A percentile compares a stretch with the other conserved stretches of the same genome.
Conservation (phyloP, 352 stramenopile species). For the Globisporangium ultimum region DNA sequence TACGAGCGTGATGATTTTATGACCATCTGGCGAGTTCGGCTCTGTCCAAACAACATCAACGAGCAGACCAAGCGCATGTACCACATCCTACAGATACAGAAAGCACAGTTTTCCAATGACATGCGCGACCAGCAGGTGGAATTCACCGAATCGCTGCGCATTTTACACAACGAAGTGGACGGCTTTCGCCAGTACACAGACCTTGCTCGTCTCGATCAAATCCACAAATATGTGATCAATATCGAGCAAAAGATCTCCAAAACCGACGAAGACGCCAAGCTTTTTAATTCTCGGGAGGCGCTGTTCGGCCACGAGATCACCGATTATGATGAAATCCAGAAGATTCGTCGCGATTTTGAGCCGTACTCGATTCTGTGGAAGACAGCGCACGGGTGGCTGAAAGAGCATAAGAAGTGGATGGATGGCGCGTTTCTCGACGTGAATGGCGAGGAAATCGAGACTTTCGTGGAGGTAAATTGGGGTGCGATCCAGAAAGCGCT, state of each 20-base stretch:
- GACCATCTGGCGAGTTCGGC: conserved; percentile 85
- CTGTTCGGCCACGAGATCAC: conserved; percentile 88
- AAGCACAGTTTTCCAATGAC: conserved; percentile 79
- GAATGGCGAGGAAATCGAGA: conserved; percentile 91
- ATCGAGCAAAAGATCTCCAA: conserved; percentile 88
- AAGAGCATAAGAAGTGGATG: conserved; percentile 92
- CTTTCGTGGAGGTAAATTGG: conserved; percentile 83
- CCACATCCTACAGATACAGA: conserved; percentile 79
- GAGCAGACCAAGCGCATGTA: conserved; percentile 84
- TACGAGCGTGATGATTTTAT: conserved; percentile 89
- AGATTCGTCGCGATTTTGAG: conserved; percentile 91
- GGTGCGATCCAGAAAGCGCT: conserved; percentile 84
- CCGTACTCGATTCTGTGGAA: conserved; percentile 95
- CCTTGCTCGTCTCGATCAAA: conserved; percentile 75
- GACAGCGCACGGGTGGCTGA: conserved; percentile 88
- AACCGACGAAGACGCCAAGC: conserved; percentile 81
- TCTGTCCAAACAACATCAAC: conserved; percentile 86
- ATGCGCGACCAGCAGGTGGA: conserved; percentile 93
- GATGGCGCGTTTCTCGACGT: conserved; percentile 88
- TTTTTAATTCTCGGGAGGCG: conserved; percentile 91
- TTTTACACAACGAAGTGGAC: conserved; percentile 88
- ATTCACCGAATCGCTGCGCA: conserved; percentile 81
- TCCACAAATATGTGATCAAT: conserved; percentile 85
- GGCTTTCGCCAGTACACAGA: conserved; percentile 86
- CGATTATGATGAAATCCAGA: conserved; percentile 89